A percentile compares a stretch with the other conserved stretches of the same genome.
These are phyloP conservation scores for Coniochaeta hoffmannii DNA, from an alignment of 2,329 filamentous ascomycete genomes.

Conservation along the genomic window DNA sequence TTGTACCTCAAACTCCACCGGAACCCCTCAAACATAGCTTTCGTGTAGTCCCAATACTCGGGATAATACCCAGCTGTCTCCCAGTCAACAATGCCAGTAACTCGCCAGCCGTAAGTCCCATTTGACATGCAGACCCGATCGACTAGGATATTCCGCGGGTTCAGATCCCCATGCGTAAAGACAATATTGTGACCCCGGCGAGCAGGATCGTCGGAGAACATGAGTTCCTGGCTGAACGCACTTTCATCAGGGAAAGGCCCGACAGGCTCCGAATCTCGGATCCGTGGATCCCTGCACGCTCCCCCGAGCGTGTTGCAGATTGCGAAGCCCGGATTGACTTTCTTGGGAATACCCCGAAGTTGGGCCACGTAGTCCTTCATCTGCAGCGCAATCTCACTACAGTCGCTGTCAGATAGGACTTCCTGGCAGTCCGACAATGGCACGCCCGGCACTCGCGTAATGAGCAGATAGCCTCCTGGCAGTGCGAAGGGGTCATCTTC, in stretches of 20 bases:
- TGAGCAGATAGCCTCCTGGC: conserved; percentile 10
- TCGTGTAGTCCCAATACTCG: conserved; percentile 23
- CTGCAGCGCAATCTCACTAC: conserved; percentile 13
- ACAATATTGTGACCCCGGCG: conserved; percentile 20
- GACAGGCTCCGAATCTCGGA: conserved; percentile 10
- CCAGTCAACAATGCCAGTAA: conserved; percentile 22
- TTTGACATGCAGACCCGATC: conserved; percentile 11
- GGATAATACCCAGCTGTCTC: conserved; percentile 19
- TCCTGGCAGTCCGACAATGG: conserved; percentile 13
- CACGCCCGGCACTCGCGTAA: conserved; percentile 12
- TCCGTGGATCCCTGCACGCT: conserved; percentile 18
- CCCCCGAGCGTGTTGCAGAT: conserved; percentile 24
- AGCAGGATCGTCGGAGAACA: conserved; percentile 20
- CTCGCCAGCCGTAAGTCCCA: conserved; percentile 15
- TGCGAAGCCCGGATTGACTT: conserved; percentile 4
- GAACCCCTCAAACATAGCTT: conserved; percentile 15
- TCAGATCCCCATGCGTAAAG: conserved; percentile 26
- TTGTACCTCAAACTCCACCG: conserved; percentile 11
- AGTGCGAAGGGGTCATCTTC: conserved; percentile 5
- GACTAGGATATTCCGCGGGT: conserved; percentile 24
- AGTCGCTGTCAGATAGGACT: conserved; percentile 19
- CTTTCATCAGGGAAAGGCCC: not conserved
- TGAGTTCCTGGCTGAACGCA: conserved; percentile 21
- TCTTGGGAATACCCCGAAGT: conserved; percentile 18
- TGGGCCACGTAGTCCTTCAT: conserved; percentile 18